A percentile compares a stretch with the other conserved stretches of the same genome.
Evolutionary conservation across 371 early-diverging fungal genomes (phyloP).

Genomic region (Saksenaea vasiformis): DNA sequence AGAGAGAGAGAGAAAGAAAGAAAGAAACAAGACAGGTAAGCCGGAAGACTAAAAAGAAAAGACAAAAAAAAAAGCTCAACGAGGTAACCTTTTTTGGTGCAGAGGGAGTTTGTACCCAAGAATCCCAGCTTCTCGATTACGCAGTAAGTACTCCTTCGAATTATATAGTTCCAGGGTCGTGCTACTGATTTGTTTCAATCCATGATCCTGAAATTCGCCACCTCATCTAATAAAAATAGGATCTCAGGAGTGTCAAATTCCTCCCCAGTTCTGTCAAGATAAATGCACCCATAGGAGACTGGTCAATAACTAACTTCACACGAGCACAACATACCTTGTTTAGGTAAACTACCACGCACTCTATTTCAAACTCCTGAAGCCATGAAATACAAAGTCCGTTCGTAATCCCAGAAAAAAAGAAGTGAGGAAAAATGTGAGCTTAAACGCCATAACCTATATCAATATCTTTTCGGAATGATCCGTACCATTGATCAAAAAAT

Average conservation of each 20-base stretch:
- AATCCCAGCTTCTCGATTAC: conserved; percentile 6
- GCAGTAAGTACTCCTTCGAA: not conserved
- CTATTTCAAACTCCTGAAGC: not conserved
- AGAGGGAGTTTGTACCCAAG: not conserved
- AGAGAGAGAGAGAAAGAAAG: conserved; percentile 9
- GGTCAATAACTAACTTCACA: not conserved
- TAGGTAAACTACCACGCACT: conserved; percentile 1
- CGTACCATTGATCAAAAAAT: not conserved
- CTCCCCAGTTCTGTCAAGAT: conserved; percentile 2
- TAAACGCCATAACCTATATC: no score
- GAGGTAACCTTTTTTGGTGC: conserved; percentile 7
- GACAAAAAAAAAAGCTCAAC: conserved; percentile 1
- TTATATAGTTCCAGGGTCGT: not conserved
- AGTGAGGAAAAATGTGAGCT: not conserved
- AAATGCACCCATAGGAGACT: not conserved
- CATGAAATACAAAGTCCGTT: not conserved
- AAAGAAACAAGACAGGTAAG: not conserved
- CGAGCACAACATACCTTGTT: conserved; percentile 3
- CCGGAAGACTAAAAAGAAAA: not conserved
- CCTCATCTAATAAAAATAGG: not conserved
- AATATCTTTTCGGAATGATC: not conserved
- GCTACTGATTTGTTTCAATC: not conserved
- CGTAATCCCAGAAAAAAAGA: not conserved
- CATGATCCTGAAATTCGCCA: not conserved
- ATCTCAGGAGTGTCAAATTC: conserved; percentile 1